Conservation (phyloP, 2,329 filamentous ascomycete genomes). For the Bipolaris gigantea region DNA sequence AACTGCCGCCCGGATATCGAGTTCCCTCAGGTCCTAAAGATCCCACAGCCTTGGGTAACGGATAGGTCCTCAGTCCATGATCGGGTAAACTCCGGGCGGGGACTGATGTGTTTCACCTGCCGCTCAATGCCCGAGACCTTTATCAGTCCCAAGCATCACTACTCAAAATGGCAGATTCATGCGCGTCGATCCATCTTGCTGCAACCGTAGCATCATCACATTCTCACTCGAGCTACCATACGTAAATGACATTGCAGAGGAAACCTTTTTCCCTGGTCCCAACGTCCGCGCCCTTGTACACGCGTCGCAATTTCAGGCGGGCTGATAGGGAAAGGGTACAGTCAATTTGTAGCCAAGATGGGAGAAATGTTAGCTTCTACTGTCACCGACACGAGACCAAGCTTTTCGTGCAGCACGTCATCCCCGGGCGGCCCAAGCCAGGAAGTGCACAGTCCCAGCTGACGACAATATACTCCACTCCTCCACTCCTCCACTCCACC, state of each 20-base stretch:
- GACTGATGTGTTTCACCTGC: background rate
- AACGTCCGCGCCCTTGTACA: background rate
- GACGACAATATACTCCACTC: slow-evolving; percentile 2
- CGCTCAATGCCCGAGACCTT: background rate
- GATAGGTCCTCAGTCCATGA: background rate
- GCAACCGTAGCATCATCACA: background rate
- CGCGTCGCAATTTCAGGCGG: background rate
- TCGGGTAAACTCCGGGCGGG: background rate
- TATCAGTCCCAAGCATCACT: background rate
- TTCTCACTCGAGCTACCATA: background rate
- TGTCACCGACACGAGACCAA: background rate
- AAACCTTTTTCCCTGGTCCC: background rate
- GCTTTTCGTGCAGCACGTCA: slow-evolving; percentile 2
- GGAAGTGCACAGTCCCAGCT: slow-evolving; percentile 3
- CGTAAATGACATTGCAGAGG: background rate
- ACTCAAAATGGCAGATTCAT: background rate
- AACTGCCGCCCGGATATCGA: no score
- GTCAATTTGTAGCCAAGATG: background rate
- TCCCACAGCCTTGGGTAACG: background rate
- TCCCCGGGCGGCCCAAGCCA: background rate
- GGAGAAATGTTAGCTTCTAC: background rate
- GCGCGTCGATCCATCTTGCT: background rate
- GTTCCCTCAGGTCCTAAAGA: background rate
- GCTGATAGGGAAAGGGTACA: background rate
- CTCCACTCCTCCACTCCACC: background rate